A percentile compares a stretch with the other conserved stretches of the same genome.
These are phyloP conservation scores for Leccinellum rugosiceps DNA, from an alignment of 768 basidiomycete genomes.

Conservation along the genomic window DNA sequence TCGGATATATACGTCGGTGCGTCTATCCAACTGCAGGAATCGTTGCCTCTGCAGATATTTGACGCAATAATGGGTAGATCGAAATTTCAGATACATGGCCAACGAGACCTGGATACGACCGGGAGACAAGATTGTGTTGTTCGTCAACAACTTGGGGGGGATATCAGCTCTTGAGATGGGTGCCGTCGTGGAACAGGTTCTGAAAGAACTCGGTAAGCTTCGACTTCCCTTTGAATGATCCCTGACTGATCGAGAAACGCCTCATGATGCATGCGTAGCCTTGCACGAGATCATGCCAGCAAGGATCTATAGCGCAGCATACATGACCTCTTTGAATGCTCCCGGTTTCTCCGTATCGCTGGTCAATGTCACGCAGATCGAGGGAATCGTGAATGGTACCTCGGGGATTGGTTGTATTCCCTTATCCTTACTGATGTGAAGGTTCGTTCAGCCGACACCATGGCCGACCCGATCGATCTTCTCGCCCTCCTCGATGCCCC, in stretches of 20 bases:
- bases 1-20: slow-evolving; percentile 6
- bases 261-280: slow-evolving; percentile 18
- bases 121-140: slow-evolving; percentile 37
- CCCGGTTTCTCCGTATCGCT: slow-evolving; percentile 55
- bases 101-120: slow-evolving; percentile 16
- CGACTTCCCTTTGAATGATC: not conserved
- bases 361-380: slow-evolving; percentile 40
- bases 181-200: slow-evolving; percentile 43
- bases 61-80: not conserved
- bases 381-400: slow-evolving; percentile 13
- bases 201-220: slow-evolving; percentile 41
- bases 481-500: slow-evolving; percentile 40
- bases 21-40: not conserved
- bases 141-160: slow-evolving; percentile 57
- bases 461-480: slow-evolving; percentile 18
- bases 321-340: slow-evolving; percentile 61
- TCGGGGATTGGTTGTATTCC: not conserved
- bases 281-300: slow-evolving; percentile 32
- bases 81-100: not conserved
- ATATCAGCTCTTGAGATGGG: slow-evolving; percentile 51
- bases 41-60: not conserved
- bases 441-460: slow-evolving; percentile 8
- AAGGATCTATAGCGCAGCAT: slow-evolving; percentile 46
- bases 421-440: not conserved
- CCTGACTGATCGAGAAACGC: not conserved